Percentiles rank a stretch among this genome's conserved stretches.
phyloP scores from a whole-genome alignment of 768 basidiomycete species.

The Tylopilus sp. region DNA sequence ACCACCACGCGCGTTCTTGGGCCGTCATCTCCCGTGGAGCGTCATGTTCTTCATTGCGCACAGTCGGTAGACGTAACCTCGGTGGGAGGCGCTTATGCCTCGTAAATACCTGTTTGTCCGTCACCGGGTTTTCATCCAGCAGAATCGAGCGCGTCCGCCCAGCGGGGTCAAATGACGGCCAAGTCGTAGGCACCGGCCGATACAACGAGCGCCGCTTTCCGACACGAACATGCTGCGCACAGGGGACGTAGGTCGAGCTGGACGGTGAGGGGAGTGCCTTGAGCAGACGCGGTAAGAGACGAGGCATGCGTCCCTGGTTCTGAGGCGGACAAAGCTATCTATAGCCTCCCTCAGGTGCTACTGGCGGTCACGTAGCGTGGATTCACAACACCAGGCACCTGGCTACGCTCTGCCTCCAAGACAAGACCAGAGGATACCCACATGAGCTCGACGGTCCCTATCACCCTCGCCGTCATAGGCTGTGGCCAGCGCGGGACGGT shows the following conservation, averaged over 20 bases:
- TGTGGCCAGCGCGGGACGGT: conserved; percentile 84
- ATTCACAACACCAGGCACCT: conserved; percentile 31
- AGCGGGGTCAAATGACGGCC: conserved; percentile 43
- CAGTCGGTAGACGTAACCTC: conserved; percentile 31
- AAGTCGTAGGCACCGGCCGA: conserved; percentile 31
- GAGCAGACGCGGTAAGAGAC: conserved; percentile 65
- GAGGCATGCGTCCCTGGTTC: conserved; percentile 47
- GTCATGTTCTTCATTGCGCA: conserved; percentile 30
- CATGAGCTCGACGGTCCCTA: conserved; percentile 34
- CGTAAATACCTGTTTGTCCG: conserved; percentile 43
- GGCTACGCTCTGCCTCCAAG: conserved; percentile 28
- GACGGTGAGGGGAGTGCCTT: conserved; percentile 31
- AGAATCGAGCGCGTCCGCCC: conserved; percentile 57
- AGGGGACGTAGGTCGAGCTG: conserved; percentile 11
- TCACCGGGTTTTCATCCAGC: conserved; percentile 58
- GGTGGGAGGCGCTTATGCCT: conserved; percentile 61
- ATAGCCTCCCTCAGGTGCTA: not conserved
- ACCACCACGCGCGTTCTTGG: conserved; percentile 64
- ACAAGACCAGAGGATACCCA: conserved; percentile 15
- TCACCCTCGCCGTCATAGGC: conserved; percentile 77
- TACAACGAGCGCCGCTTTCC: conserved; percentile 32
- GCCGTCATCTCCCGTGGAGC: conserved; percentile 54
- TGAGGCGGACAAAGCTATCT: not conserved
- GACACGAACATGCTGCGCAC: conserved; percentile 4
- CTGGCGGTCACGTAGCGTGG: conserved; percentile 22